Evolutionary conservation across 345 rosid genomes (phyloP), one percentile per base, ranked within the genome.

Genomic region (Hevea brasiliensis): DNA sequence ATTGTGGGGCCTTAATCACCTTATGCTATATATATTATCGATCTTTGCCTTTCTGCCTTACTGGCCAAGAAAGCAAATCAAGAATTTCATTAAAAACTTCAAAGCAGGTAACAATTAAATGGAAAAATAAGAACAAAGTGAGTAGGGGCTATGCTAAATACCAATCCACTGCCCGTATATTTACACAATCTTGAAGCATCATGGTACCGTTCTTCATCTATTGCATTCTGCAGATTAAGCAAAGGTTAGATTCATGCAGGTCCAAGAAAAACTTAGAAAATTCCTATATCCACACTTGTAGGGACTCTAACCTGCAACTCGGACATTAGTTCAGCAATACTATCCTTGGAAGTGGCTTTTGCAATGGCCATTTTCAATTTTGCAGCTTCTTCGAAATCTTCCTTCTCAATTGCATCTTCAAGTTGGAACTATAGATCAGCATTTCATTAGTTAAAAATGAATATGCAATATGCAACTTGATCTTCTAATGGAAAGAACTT

Each of bases 351-450:
- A 77, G 89, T 81, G 57, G 88, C 87, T 84, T 94, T 90, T 42
- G 81, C 76, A 80, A 94, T 86, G 61, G 89, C 90, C 84, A 50
- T 74, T 79, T 94, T 94, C 80, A 90, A 80, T 77, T 85, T 90
- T 4, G 88, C 91, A 51, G 98, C 98, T 77, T 92, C 98, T 72
- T 79, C 83, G 80, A 92, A 94, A 75, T 94, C 97, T 84, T 94
- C 90, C 77, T 81, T 92, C 83, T 90, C 92, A 42, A 92, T 82
- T 17, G 98, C 98, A 44, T 94, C 97, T 75, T 89, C 91, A 72
- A 94, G 98, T 88, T 94, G 97, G 77, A 85, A 84, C 98, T 93
- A 83, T 37, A 68, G 17, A 67, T 23, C 1, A 37, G 26, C 63
- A 60, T 70, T 69, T 70, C 47, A 37, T 71, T 65, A 73, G 51